Conservation (phyloP, 768 basidiomycete species). For the Rhizopogon vulgaris region DNA sequence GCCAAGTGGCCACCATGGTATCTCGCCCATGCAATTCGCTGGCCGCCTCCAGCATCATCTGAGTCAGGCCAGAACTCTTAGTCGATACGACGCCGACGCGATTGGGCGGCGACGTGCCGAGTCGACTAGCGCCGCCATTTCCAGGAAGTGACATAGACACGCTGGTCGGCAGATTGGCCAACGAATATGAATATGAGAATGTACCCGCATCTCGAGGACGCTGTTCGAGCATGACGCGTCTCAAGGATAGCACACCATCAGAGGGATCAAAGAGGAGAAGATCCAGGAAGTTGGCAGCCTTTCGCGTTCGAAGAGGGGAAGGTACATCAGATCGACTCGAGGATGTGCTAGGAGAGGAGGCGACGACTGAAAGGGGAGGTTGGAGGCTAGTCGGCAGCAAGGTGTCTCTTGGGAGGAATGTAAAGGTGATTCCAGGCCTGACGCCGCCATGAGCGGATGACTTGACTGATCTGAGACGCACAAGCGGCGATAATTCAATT, state of each 20-base stretch:
- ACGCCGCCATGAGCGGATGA: constrained; percentile 21
- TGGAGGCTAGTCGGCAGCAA: constrained; percentile 36
- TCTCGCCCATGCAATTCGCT: constrained; percentile 33
- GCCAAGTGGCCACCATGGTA: constrained; percentile 58
- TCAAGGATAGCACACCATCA: constrained; percentile 49
- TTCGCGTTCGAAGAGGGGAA: constrained; percentile 23
- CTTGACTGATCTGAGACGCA: constrained; percentile 40
- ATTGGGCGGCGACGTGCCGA: constrained; percentile 22
- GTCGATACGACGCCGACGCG: constrained; percentile 23
- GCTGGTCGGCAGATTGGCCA: constrained; percentile 40
- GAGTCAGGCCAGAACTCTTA: constrained; percentile 28
- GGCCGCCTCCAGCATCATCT: constrained; percentile 29
- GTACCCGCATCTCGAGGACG: constrained; percentile 14
- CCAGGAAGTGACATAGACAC: constrained; percentile 49
- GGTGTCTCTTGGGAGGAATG: constrained; percentile 39
- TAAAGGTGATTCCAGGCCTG: constrained; percentile 45
- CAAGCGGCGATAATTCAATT: constrained; percentile 50
- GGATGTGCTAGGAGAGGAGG: constrained; percentile 22
- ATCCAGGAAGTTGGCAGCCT: constrained; percentile 52
- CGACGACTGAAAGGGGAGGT: constrained; percentile 20
- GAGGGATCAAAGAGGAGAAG: constrained; percentile 61
- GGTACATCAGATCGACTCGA: constrained; percentile 23
- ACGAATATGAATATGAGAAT: constrained; percentile 21
- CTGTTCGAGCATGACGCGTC: constrained; percentile 45
- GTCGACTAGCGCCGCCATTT: constrained; percentile 36